Evolutionary conservation across 2,329 filamentous ascomycete species (phyloP), one percentile per base, ranked within the genome.

Genomic region (Trichoderma sp.): DNA sequence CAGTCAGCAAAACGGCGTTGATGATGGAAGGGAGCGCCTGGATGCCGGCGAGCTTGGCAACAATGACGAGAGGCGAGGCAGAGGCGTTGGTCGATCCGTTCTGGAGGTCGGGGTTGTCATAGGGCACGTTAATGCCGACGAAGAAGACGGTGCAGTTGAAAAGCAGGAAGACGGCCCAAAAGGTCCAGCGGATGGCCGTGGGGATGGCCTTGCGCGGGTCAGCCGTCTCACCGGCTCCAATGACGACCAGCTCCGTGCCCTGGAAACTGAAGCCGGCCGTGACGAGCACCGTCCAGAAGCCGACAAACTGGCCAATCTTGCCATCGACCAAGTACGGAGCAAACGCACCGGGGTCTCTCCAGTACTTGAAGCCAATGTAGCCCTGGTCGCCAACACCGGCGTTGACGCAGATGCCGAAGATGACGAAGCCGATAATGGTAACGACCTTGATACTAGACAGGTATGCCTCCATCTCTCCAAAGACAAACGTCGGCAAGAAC

Each of bases 381-480:
- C 92, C 92, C 77, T 94, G 86, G 18, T 90, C 80, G 24, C 93
- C 92, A 6, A 88, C 93, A 63, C 93, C 93, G 3, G 92, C 92
- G 80, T 94, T 92, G 84, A 95, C 88, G 83, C 92, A 93, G 79
- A 95, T 93, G 78, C 89, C 91, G 79, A 95, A 94, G 81, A 95
- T 91, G 85, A 94, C 89, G 85, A 95, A 94, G 59, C 93, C 93
- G 60, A 94, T 72, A 53, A 95, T 90, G 33, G 93, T 94, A 67
- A 95, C 79, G 74, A 95, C 92, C 83, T 96, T 96, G 86, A 96
- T 91, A 75, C 88, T 90, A 6, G 93, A 91, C 79, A 95, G 91
- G 89, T 92, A 95, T 84, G 95, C 94, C 82, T 96, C 94, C 33
- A 94, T 86, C 81, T 95, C 93, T 53, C 93, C 94, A 78, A 94